Evolutionary conservation across 139 green algal species (phyloP), one percentile per base, ranked within the genome.

Genomic region (Chlorella ohadii): DNA sequence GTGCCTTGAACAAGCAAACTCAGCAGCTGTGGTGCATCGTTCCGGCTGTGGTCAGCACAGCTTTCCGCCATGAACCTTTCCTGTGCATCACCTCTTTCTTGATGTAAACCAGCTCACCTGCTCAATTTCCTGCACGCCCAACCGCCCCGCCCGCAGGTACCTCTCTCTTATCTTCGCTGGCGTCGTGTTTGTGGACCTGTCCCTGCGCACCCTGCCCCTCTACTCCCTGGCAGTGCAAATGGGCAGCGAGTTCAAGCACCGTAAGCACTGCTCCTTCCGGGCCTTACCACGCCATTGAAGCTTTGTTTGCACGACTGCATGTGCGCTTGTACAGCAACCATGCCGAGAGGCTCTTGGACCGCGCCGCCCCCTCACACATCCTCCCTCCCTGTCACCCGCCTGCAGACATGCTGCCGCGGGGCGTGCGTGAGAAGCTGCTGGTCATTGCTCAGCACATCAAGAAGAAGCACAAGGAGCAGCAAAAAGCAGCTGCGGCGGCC

Each of bases 191-290:
- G 34, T 92, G 34, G 74, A 84, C 2, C 31, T 88, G 25, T 70
- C 78, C 11, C 27, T 77, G 65, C 44, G 44, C 61, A 91, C 80
- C 5, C 78, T 93, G 41, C 89, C 89, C 28, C 41, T 76, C 27
- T 93, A 93, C 72, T 89, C 72, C 7, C 38, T 93, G 36, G 81
- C 76, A 19, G 87, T 93, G 3, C 87, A 90, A 66, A 93, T 93
- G 89, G 89, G 89, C 56, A 86, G 73, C 0, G 86, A 88, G 59
- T 78, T 87, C 66, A 89, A 89, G 66, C 76, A 82, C 57, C 76
- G 70, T 77, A 39, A 77, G 68, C 28, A 1, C 27, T 17, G 72
- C 11, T 78, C 7, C 44, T n/a, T n/a, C n/a, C n/a, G n/a, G n/a
- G n/a, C n/a, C n/a, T n/a, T n/a, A n/a, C n/a, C n/a, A n/a, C n/a